A percentile compares a stretch with the other conserved stretches of the same genome.
These are phyloP conservation scores for Teunomyces funiuensis DNA, from an alignment of 805 yeast genomes.

Conservation along the genomic window DNA sequence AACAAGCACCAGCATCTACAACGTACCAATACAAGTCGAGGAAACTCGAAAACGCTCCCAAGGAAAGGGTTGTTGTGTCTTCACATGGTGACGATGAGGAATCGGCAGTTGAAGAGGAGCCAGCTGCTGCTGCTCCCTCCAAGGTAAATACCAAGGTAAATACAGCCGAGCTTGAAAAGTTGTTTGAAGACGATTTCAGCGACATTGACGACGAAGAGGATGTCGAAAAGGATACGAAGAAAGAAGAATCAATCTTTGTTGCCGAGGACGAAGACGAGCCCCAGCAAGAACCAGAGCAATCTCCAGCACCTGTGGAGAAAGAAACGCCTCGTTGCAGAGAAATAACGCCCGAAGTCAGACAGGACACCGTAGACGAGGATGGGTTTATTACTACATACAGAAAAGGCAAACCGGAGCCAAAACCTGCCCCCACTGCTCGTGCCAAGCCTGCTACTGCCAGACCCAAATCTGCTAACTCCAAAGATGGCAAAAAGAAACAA, in stretches of 20 bases:
- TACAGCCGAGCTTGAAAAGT: constrained; percentile 9
- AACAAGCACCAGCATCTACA: neutral
- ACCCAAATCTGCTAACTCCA: constrained; percentile 8
- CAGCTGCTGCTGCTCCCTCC: neutral
- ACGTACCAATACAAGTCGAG: constrained; percentile 35
- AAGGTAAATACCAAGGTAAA: neutral
- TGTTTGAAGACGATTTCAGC: constrained; percentile 17
- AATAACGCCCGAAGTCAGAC: constrained; percentile 1
- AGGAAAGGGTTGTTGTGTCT: constrained; percentile 39
- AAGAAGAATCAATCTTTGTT: constrained; percentile 6
- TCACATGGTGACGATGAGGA: constrained; percentile 8
- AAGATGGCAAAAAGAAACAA: constrained; percentile 34
- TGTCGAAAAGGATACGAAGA: neutral
- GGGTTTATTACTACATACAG: constrained; percentile 48
- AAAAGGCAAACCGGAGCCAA: constrained; percentile 18
- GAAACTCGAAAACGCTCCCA: constrained; percentile 30
- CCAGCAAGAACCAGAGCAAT: constrained; percentile 1
- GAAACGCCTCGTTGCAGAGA: neutral
- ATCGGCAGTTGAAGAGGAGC: constrained; percentile 5
- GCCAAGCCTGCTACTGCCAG: constrained; percentile 13
- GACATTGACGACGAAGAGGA: constrained; percentile 11
- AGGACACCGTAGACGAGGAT: constrained; percentile 44
- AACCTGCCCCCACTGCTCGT: constrained; percentile 9
- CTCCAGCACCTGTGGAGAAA: neutral
- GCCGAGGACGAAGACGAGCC: constrained; percentile 11